Percentiles rank a stretch among this genome's conserved stretches.
Conservation (phyloP, 2,329 filamentous ascomycete genomes). For the Raffaelea deltoideospora region DNA sequence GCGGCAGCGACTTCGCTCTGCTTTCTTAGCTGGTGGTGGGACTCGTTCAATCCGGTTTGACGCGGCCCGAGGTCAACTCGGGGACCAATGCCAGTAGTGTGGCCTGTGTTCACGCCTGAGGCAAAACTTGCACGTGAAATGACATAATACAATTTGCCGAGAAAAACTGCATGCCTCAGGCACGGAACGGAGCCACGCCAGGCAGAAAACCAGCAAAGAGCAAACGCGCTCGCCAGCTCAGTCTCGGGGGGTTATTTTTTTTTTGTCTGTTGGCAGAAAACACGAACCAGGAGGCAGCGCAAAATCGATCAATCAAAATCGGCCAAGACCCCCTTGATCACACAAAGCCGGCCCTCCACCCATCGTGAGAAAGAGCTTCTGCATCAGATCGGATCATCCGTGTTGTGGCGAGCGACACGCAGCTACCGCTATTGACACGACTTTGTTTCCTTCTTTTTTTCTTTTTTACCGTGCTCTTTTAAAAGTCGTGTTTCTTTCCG, state of each 20-base stretch:
- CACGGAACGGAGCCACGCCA: conserved; percentile 1
- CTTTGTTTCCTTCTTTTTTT: background rate
- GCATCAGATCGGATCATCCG: too few relatives aligned
- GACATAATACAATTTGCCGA: too few relatives aligned
- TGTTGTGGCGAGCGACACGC: background rate
- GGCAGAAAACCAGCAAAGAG: too few relatives aligned
- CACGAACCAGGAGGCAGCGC: background rate
- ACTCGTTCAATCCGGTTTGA: too few relatives aligned
- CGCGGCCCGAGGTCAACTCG: conserved; percentile 21
- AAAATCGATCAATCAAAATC: background rate
- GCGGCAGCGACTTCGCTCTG: too few relatives aligned
- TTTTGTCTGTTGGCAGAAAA: background rate
- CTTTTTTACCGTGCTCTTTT: background rate
- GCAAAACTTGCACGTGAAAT: too few relatives aligned
- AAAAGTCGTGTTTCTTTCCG: too few relatives aligned
- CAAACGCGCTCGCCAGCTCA: background rate
- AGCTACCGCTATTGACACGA: background rate
- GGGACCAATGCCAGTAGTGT: too few relatives aligned
- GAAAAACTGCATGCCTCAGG: conserved; percentile 2
- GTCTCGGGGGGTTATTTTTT: background rate
- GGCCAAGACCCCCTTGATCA: background rate
- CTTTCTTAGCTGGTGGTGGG: too few relatives aligned
- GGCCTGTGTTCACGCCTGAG: too few relatives aligned
- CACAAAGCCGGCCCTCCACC: background rate
- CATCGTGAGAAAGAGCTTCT: too few relatives aligned